Conservation (phyloP, 2,329 filamentous ascomycete species). For the Verticillium zaregamsianum region DNA sequence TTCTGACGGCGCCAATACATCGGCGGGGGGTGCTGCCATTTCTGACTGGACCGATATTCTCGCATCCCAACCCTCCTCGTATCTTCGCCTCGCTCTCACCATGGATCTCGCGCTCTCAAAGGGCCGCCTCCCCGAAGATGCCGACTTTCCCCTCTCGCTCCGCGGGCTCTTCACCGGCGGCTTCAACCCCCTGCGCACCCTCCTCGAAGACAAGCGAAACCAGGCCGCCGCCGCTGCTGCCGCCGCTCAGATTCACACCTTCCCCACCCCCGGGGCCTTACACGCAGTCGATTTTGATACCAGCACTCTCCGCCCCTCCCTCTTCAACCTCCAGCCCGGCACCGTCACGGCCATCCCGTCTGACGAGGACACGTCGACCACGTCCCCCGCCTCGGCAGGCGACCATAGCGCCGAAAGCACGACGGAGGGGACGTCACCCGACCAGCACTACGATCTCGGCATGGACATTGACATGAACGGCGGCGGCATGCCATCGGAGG, state of each 20-base stretch:
- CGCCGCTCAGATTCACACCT: neutral
- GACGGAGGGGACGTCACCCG: constrained; percentile 7
- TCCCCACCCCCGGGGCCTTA: neutral
- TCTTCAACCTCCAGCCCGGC: constrained; percentile 10
- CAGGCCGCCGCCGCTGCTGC: neutral
- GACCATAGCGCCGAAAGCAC: constrained; percentile 1
- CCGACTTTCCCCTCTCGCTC: constrained; percentile 35
- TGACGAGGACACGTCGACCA: constrained; percentile 13
- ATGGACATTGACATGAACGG: constrained; percentile 1
- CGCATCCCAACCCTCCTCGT: constrained; percentile 32
- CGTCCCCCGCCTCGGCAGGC: constrained; percentile 8
- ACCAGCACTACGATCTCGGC: neutral
- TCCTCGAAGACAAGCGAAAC: constrained; percentile 21
- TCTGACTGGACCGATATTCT: constrained; percentile 38
- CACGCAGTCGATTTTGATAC: constrained; percentile 8
- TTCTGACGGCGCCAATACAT: constrained; percentile 3
- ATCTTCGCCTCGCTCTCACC: constrained; percentile 37
- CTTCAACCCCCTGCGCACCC: constrained; percentile 27
- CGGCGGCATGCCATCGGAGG: constrained; percentile 16
- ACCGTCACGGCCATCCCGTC: constrained; percentile 11
- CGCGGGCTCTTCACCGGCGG: constrained; percentile 31
- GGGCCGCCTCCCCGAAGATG: constrained; percentile 32
- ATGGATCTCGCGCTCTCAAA: constrained; percentile 39
- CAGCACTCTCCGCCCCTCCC: constrained; percentile 4
- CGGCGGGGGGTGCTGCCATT: constrained; percentile 17